A percentile compares a stretch with the other conserved stretches of the same genome.
Evolutionary conservation across 495 filamentous ascomycete genomes (phyloP).

Genomic region (Penicillium paxilli): DNA sequence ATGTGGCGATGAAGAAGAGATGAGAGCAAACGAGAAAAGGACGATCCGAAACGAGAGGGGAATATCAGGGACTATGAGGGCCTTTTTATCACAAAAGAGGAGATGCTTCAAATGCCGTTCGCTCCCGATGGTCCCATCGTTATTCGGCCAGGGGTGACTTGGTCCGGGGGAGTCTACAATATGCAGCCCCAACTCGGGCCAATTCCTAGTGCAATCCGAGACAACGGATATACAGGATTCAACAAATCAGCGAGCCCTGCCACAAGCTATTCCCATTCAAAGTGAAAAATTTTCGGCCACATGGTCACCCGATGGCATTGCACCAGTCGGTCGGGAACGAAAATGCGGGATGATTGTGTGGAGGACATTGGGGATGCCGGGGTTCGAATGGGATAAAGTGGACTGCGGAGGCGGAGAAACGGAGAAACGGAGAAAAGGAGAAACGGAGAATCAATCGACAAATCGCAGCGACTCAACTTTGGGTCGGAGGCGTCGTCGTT

Average conservation of each 20-base stretch:
- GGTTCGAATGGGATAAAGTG: not conserved
- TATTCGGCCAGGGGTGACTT: not conserved
- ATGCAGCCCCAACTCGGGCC: not conserved
- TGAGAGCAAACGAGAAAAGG: not conserved
- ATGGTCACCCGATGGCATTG: not conserved
- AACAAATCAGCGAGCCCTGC: not conserved
- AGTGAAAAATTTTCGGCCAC: not conserved
- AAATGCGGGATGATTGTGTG: constrained; percentile 6
- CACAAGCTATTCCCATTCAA: not conserved
- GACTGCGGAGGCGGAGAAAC: constrained; percentile 10
- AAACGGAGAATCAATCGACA: constrained; percentile 5
- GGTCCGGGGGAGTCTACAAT: not conserved
- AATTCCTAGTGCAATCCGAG: not conserved
- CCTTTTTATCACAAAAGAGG: not conserved
- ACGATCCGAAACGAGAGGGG: not conserved
- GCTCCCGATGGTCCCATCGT: constrained; percentile 1
- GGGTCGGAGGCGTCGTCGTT: not conserved
- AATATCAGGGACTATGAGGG: not conserved
- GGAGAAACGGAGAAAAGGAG: constrained; percentile 25
- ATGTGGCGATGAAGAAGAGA: not conserved
- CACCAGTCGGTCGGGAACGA: not conserved
- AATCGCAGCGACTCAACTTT: not conserved
- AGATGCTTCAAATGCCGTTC: not conserved
- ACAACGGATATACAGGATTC: not conserved
- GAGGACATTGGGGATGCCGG: constrained; percentile 3